Evolutionary conservation across 2,329 filamentous ascomycete genomes (phyloP), one percentile per base, ranked within the genome.

Genomic region (Plenodomus tracheiphilus): DNA sequence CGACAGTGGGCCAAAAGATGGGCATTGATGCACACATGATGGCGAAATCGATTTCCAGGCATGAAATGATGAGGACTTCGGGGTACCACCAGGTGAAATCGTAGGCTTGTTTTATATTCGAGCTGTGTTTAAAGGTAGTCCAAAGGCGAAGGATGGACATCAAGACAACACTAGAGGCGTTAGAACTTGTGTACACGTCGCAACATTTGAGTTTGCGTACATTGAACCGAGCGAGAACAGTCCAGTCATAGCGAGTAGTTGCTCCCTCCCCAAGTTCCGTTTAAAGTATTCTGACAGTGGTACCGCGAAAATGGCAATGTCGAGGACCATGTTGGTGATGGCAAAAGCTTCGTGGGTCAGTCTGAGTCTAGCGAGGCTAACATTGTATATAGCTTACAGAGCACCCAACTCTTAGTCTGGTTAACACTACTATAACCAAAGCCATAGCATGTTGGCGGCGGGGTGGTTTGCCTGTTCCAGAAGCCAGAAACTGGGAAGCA

Each of bases 1-100:
- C 47, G 28, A 72, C 53, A 13, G 60, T 51, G 6, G 68, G 69
- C 69, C 69, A 72, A 58, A 72, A 71, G 28, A 71, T 70, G 15
- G 69, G 69, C 48, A 72, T 68, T 8, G 65, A 69, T 22, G 67
- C 69, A 52, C 64, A 70, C 19, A 70, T 65, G 46, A 72, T 70
- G 13, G 69, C 69, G 38, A 72, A 64, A 28, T 70, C 62, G 41
- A 71, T 53, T 46, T 72, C 69, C 28, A 72, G 54, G 39, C 57
- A 63, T 13, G 64, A 65, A 36, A 71, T 54, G 30, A 70, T 61
- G n/a, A 68, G 44, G 2, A 58, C 56, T 21, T 62, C 54, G 0
- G 63, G 62, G 15, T 65, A 64, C 61, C 65, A 65, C 60, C 58
- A 71, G 0, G 66, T 68, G 35, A 66, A 68, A 43, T 72, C 69